Conservation (phyloP, 305 asterid genomes). For the Fraxinus baroniana region DNA sequence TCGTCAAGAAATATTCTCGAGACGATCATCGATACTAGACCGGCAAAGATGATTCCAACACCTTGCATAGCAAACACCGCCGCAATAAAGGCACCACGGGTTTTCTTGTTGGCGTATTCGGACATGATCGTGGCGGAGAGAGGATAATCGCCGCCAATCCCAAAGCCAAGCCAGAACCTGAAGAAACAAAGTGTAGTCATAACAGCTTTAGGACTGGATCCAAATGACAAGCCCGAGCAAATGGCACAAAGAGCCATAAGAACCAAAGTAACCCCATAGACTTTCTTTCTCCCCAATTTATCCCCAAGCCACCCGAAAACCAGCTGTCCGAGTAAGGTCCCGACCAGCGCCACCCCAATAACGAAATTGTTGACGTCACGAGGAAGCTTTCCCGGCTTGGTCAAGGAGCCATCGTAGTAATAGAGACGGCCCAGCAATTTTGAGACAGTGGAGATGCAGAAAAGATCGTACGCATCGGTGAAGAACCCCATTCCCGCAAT, state of each 20-base stretch:
- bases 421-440: constrained; percentile 37
- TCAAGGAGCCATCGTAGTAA: constrained; percentile 24
- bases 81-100: constrained; percentile 44
- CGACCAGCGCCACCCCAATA: constrained; percentile 29
- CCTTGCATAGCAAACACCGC: constrained; percentile 50
- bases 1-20: neutral
- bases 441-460: constrained; percentile 34
- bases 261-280: constrained; percentile 36
- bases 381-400: constrained; percentile 38
- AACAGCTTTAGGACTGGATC: constrained; percentile 29
- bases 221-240: constrained; percentile 40
- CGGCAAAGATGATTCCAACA: neutral
- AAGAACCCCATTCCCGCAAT: constrained; percentile 49
- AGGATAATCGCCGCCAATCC: constrained; percentile 48
- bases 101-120: constrained; percentile 44
- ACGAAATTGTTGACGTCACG: constrained; percentile 4
- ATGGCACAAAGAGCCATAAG: constrained; percentile 34
- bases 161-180: constrained; percentile 41
- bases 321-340: constrained; percentile 38
- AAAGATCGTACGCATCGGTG: constrained; percentile 47
- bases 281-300: constrained; percentile 41
- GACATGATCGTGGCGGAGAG: constrained; percentile 53
- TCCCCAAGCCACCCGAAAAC: constrained; percentile 47
- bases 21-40: neutral
- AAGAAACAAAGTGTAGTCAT: constrained; percentile 42